phyloP scores from a whole-genome alignment of 345 rosid species.

The Lepidium sativum region DNA sequence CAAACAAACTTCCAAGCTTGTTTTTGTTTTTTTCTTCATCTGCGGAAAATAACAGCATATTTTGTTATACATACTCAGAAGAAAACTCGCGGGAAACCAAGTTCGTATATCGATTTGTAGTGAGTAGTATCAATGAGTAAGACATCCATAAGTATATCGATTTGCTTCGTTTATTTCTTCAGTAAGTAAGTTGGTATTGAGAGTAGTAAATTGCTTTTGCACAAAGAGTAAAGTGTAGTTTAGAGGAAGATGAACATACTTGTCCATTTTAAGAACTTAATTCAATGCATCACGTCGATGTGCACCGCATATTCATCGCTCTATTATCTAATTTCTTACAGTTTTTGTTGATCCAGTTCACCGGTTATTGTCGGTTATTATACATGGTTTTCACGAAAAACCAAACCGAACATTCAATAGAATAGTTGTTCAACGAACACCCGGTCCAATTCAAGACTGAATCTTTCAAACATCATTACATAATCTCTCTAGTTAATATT shows the following conservation, averaged over 20 bases:
- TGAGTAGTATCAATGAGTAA: background rate
- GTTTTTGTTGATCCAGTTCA: background rate
- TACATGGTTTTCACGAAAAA: no score
- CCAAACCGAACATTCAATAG: background rate
- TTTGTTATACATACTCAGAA: no score
- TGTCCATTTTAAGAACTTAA: slow-evolving; percentile 11
- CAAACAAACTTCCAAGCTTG: slow-evolving; percentile 13
- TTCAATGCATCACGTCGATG: background rate
- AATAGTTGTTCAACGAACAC: background rate
- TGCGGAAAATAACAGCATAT: no score
- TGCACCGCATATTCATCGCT: background rate
- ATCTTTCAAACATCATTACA: background rate
- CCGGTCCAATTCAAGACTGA: background rate
- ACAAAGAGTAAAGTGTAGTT: background rate
- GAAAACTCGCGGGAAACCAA: no score
- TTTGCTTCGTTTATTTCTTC: background rate
- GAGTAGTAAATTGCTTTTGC: background rate
- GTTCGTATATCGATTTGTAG: no score
- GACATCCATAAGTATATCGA: background rate
- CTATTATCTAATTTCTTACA: background rate
- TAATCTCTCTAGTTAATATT: background rate
- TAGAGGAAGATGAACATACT: background rate
- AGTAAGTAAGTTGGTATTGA: background rate
- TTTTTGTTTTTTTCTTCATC: no score
- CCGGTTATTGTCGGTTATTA: background rate